Base-by-base conservation (phyloP, 2,329 filamentous ascomycete genomes). In the Arthrobotrys megalospora region DNA sequence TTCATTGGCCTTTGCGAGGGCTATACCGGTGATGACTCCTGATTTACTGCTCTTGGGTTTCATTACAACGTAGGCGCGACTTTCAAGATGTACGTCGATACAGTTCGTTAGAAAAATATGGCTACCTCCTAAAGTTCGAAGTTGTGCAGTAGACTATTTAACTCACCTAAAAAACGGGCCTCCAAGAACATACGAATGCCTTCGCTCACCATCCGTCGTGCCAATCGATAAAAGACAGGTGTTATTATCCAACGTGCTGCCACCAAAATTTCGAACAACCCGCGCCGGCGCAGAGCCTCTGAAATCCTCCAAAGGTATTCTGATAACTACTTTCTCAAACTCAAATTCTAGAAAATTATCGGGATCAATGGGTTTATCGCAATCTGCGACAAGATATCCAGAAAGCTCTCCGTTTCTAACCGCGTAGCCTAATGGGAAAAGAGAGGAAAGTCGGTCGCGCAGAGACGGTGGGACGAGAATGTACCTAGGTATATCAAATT, bases 141-240 rank as follows among this genome's bases (percentile, higher is more conserved):
- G n/a, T n/a, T n/a, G n/a, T n/a, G n/a, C n/a, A n/a, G n/a, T n/a
- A n/a, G n/a, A n/a, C n/a, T n/a, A n/a, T n/a, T n/a, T n/a, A n/a
- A n/a, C n/a, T n/a, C 53, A 43, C 63, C 50, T 68, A 10, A 68
- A 3, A 34, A 68, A 68, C 5, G 64, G 50, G 1, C 38, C 32
- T 5, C 64, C 64, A 19, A 68, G 41, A 50, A 68, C 32, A 34
- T 43, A 68, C 2, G 43, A 36, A 34, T 55, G 45, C 28, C 32
- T 24, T 43, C 21, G 14, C n/a, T n/a, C 34, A 2, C 19, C 7
- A 10, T 16, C 34, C 6, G 12, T 45, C 6, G 47, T 2, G 11
- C 41, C 21, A 0, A 68, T 2, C 2, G 47, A 68, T 14, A 68
- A 11, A 32, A 55, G 8, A n/a, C 64, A 68, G 1, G 5, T 16